A percentile compares a stretch with the other conserved stretches of the same genome.
Conservation (phyloP, 805 yeast genomes). For the Kurtzmaniella cleridarum region DNA sequence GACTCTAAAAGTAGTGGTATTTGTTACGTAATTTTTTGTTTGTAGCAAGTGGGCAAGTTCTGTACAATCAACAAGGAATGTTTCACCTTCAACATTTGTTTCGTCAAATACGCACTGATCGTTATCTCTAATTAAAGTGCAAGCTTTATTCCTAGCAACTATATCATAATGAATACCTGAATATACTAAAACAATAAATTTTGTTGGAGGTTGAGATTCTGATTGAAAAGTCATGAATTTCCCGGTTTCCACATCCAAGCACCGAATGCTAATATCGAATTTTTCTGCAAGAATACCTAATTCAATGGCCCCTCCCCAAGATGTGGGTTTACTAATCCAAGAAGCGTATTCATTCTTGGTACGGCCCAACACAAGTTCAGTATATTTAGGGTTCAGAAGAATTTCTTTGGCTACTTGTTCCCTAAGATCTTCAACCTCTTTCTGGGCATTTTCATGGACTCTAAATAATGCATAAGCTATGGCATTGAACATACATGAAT, state of each 20-base stretch:
- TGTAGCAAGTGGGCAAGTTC: conserved; percentile 43
- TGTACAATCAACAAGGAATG: conserved; percentile 31
- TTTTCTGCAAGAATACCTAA: conserved; percentile 53
- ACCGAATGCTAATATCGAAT: conserved; percentile 47
- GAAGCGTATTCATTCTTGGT: conserved; percentile 41
- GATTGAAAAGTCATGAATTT: conserved; percentile 47
- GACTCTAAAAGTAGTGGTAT: conserved; percentile 54
- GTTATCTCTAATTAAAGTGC: conserved; percentile 15
- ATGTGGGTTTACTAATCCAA: conserved; percentile 56
- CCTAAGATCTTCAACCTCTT: conserved; percentile 42
- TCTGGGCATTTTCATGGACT: not conserved
- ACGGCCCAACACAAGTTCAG: conserved; percentile 54
- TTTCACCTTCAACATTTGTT: conserved; percentile 21
- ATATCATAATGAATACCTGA: conserved; percentile 74
- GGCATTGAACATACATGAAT: conserved; percentile 71
- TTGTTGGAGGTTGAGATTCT: conserved; percentile 22
- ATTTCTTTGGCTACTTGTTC: conserved; percentile 40
- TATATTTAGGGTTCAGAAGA: conserved; percentile 35
- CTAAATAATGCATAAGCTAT: conserved; percentile 46
- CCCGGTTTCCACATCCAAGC: conserved; percentile 62
- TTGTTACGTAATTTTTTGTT: conserved; percentile 54
- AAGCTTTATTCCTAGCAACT: conserved; percentile 27
- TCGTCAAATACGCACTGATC: conserved; percentile 41
- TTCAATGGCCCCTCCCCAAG: conserved; percentile 88
- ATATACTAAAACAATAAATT: conserved; percentile 53